Percentiles rank a stretch among this genome's conserved stretches.
Conservation (phyloP, 768 basidiomycete genomes). For the Serendipita vermifera region DNA sequence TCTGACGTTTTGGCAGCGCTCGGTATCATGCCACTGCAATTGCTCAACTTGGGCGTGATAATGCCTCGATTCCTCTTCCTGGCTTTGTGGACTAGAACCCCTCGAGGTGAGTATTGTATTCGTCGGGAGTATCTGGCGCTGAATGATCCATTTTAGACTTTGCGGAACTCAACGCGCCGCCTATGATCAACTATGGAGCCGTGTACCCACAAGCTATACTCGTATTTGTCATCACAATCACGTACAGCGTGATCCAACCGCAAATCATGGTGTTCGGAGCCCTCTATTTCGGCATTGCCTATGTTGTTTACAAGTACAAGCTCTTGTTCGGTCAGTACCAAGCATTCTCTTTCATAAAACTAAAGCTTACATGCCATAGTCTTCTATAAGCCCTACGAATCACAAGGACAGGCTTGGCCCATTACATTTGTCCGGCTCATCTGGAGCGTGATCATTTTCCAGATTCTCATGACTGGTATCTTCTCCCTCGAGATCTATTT, state of each 20-base stretch:
- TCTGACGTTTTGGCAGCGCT: constrained; percentile 38
- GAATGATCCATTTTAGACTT: constrained; percentile 47
- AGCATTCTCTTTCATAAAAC: not conserved
- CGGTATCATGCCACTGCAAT: constrained; percentile 90
- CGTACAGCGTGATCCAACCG: constrained; percentile 93
- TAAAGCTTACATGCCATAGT: constrained; percentile 34
- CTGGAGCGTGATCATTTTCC: constrained; percentile 86
- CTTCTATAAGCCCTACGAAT: constrained; percentile 98
- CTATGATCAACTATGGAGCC: constrained; percentile 94
- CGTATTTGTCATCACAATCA: constrained; percentile 86
- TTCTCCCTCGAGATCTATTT: constrained; percentile 60
- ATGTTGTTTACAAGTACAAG: constrained; percentile 98
- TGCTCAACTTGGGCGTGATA: constrained; percentile 82
- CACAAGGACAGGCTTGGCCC: constrained; percentile 95
- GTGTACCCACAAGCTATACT: constrained; percentile 96
- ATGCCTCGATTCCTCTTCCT: constrained; percentile 65
- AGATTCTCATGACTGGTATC: constrained; percentile 93
- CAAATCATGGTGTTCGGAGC: constrained; percentile 92
- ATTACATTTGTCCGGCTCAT: constrained; percentile 86
- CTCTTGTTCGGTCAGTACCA: constrained; percentile 68
- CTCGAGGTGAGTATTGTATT: constrained; percentile 48
- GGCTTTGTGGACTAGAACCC: constrained; percentile 73
- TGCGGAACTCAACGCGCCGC: constrained; percentile 92
- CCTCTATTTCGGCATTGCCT: constrained; percentile 89
- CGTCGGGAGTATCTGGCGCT: not conserved